Conservation (phyloP, 2,329 filamentous ascomycete species). For the Ustulina deusta region DNA sequence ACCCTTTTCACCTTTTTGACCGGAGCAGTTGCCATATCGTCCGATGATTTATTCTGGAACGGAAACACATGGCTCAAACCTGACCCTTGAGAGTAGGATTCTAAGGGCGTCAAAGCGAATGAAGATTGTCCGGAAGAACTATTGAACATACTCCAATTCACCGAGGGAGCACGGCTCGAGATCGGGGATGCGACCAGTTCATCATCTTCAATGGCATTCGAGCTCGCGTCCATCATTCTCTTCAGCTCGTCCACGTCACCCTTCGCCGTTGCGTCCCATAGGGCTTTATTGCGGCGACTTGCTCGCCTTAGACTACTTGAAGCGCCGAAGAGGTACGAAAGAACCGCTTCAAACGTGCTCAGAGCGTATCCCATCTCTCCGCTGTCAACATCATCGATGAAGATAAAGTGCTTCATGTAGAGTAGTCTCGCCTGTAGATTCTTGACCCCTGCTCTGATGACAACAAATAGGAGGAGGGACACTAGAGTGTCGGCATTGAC, state of each 20-base stretch:
- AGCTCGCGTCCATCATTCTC: slow-evolving; percentile 80
- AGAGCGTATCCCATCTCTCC: slow-evolving; percentile 96
- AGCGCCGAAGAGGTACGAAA: slow-evolving; percentile 87
- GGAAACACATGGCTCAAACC: slow-evolving; percentile 89
- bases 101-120: slow-evolving; percentile 57
- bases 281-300: slow-evolving; percentile 83
- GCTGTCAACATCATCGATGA: slow-evolving; percentile 96
- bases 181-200: slow-evolving; percentile 52
- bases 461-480: slow-evolving; percentile 88
- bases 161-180: slow-evolving; percentile 60
- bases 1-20: slow-evolving; percentile 78
- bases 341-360: slow-evolving; percentile 93
- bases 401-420: slow-evolving; percentile 98
- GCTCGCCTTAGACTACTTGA: slow-evolving; percentile 85
- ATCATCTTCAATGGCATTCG: slow-evolving; percentile 60
- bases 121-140: slow-evolving; percentile 59
- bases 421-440: slow-evolving; percentile 87
- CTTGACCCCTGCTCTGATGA: slow-evolving; percentile 89
- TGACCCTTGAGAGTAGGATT: slow-evolving; percentile 67
- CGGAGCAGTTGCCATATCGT: slow-evolving; percentile 52
- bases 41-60: slow-evolving; percentile 74
- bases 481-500: slow-evolving; percentile 91
- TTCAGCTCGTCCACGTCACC: slow-evolving; percentile 81
- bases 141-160: slow-evolving; percentile 62
- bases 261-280: slow-evolving; percentile 89